Evolutionary conservation across 345 rosid species (phyloP).

Genomic region (Erysimum cheiranthoides): DNA sequence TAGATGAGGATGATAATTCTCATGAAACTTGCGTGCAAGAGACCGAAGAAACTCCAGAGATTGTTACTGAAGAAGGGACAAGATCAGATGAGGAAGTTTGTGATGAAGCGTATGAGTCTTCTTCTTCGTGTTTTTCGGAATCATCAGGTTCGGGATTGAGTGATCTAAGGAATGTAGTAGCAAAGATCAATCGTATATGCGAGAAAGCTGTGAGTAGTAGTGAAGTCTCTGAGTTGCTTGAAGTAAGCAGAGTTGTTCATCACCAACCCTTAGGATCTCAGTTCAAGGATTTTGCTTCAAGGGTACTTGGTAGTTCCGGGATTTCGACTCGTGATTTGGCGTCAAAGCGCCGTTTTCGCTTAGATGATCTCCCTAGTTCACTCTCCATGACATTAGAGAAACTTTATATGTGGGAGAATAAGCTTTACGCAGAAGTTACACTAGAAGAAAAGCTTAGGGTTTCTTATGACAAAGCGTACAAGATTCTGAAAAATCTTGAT

Average conservation of each 20-base stretch:
- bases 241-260: slow-evolving; percentile 36
- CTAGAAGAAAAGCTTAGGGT: slow-evolving; percentile 39
- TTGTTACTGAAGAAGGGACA: slow-evolving; percentile 14
- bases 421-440: slow-evolving; percentile 37
- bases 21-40: neutral
- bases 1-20: neutral
- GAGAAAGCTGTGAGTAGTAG: slow-evolving; percentile 14
- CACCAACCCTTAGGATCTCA: slow-evolving; percentile 40
- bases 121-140: slow-evolving; percentile 30
- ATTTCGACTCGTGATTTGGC: neutral
- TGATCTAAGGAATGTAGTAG: slow-evolving; percentile 34
- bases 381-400: slow-evolving; percentile 40
- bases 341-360: slow-evolving; percentile 7
- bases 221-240: slow-evolving; percentile 38
- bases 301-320: slow-evolving; percentile 12
- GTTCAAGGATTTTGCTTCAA: slow-evolving; percentile 40
- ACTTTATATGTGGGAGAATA: slow-evolving; percentile 42
- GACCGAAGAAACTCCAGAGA: neutral
- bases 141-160: neutral
- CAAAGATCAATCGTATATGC: slow-evolving; percentile 24
- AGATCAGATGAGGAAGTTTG: slow-evolving; percentile 6
- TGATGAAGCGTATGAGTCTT: slow-evolving; percentile 33
- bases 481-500: slow-evolving; percentile 29
- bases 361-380: slow-evolving; percentile 15
- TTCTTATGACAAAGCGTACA: slow-evolving; percentile 37